phyloP scores from a whole-genome alignment of 2,329 filamentous ascomycete species.

The Phoma sp. region DNA sequence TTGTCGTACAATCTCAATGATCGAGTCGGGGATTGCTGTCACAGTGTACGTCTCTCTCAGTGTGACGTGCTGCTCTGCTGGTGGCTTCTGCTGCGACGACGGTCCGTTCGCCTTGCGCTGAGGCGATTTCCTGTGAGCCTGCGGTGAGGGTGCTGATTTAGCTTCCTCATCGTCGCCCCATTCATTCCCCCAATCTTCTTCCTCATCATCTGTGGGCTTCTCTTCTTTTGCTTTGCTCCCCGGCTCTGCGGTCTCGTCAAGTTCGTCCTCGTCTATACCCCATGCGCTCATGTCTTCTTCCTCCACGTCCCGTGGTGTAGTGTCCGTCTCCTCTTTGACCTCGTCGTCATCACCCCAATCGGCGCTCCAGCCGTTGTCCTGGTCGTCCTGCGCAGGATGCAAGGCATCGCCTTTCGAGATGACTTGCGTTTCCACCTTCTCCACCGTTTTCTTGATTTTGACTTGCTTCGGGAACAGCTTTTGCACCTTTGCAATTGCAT shows the following conservation, averaged over 20 bases:
- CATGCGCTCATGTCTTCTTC: slow-evolving; percentile 59
- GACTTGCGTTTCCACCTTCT: slow-evolving; percentile 83
- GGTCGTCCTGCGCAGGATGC: slow-evolving; percentile 59
- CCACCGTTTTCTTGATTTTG: slow-evolving; percentile 71
- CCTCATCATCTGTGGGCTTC: slow-evolving; percentile 43
- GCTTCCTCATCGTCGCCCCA: slow-evolving; percentile 73
- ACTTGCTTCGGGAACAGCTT: slow-evolving; percentile 71
- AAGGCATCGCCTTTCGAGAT: slow-evolving; percentile 73
- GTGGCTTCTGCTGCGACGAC: slow-evolving; percentile 29
- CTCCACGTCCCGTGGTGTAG: slow-evolving; percentile 37
- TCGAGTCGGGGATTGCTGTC: slow-evolving; percentile 82
- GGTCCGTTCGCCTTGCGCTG: slow-evolving; percentile 44
- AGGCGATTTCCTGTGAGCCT: slow-evolving; percentile 25
- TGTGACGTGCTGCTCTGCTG: slow-evolving; percentile 68
- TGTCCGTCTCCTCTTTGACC: slow-evolving; percentile 10
- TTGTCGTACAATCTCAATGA: slow-evolving; percentile 70
- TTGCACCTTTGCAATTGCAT: slow-evolving; percentile 76
- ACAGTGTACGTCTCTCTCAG: slow-evolving; percentile 87
- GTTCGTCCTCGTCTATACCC: slow-evolving; percentile 52
- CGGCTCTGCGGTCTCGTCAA: slow-evolving; percentile 24
- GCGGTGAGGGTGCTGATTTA: slow-evolving; percentile 20
- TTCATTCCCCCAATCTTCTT: slow-evolving; percentile 73
- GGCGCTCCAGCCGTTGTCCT: slow-evolving; percentile 73
- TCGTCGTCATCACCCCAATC: slow-evolving; percentile 73
- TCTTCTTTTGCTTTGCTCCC: slow-evolving; percentile 45